These are phyloP conservation scores for Solanum etuberosum DNA, from an alignment of 257 asterid species.

Conservation along the genomic window DNA sequence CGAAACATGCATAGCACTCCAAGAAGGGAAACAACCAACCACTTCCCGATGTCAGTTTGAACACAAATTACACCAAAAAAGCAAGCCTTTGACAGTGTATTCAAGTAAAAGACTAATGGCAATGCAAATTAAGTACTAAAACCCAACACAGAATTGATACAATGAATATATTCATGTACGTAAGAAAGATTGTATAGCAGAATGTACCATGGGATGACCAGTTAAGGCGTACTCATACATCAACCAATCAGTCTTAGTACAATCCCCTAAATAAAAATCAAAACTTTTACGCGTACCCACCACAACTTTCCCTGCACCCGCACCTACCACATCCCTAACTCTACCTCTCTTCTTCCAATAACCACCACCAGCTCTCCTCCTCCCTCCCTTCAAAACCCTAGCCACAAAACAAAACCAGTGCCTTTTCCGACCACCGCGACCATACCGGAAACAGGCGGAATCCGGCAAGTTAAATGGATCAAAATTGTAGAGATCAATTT, in stretches of 20 bases:
- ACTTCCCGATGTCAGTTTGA: not conserved
- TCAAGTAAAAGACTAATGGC: not conserved
- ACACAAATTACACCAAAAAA: not conserved
- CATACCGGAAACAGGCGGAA: constrained; percentile 16
- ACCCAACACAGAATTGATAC: too few relatives aligned
- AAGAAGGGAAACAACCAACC: not conserved
- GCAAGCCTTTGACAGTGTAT: not conserved
- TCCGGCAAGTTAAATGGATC: constrained; percentile 26
- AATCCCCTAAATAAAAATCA: constrained; percentile 22
- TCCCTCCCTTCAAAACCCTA: constrained; percentile 9
- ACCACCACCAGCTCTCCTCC: constrained; percentile 20
- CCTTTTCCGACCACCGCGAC: constrained; percentile 15
- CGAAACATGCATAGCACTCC: not conserved
- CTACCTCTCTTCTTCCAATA: constrained; percentile 23
- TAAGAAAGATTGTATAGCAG: not conserved
- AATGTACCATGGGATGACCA: constrained; percentile 21
- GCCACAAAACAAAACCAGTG: constrained; percentile 33
- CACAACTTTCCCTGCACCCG: constrained; percentile 15
- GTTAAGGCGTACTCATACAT: constrained; percentile 27
- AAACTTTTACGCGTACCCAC: constrained; percentile 26
- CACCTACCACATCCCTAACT: constrained; percentile 18
- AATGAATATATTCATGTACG: not conserved
- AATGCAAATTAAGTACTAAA: not conserved
- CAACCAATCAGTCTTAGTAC: constrained; percentile 22
- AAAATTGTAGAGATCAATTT: constrained; percentile 23